phyloP scores from a whole-genome alignment of 2,329 filamentous ascomycete genomes.

The Raffaelea ambrosiae region DNA sequence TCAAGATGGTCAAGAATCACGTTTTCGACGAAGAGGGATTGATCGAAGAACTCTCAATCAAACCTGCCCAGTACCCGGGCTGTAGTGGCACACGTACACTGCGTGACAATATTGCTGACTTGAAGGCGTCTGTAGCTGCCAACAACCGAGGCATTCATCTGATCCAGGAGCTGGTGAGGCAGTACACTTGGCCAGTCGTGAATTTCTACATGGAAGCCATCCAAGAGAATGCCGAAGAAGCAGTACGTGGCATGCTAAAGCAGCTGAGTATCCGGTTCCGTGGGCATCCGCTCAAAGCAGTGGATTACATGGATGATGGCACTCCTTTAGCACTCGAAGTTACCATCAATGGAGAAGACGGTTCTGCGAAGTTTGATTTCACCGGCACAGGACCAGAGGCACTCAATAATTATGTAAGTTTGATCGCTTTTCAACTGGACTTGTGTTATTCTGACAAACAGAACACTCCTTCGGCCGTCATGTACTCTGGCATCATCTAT shows the following conservation, averaged over 20 bases:
- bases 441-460: neutral
- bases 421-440: neutral
- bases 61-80: conserved; percentile 58
- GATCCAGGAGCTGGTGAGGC: conserved; percentile 60
- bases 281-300: conserved; percentile 18
- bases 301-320: conserved; percentile 32
- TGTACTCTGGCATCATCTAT: conserved; percentile 25
- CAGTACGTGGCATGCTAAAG: conserved; percentile 63
- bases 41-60: conserved; percentile 53
- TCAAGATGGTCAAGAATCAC: conserved; percentile 58
- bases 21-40: conserved; percentile 64
- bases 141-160: conserved; percentile 68
- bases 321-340: conserved; percentile 24
- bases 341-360: conserved; percentile 20
- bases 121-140: conserved; percentile 66
- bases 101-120: conserved; percentile 65
- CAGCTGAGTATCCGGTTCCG: conserved; percentile 47
- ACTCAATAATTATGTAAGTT: conserved; percentile 19
- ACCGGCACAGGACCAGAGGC: conserved; percentile 24
- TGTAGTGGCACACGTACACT: conserved; percentile 64
- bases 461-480: conserved; percentile 6
- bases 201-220: conserved; percentile 63
- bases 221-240: conserved; percentile 65
- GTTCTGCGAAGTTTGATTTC: conserved; percentile 28
- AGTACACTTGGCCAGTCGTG: conserved; percentile 41